A percentile compares a stretch with the other conserved stretches of the same genome.
These are phyloP conservation scores for Closterium sp. DNA, from an alignment of 139 green algal genomes.

Conservation along the genomic window DNA sequence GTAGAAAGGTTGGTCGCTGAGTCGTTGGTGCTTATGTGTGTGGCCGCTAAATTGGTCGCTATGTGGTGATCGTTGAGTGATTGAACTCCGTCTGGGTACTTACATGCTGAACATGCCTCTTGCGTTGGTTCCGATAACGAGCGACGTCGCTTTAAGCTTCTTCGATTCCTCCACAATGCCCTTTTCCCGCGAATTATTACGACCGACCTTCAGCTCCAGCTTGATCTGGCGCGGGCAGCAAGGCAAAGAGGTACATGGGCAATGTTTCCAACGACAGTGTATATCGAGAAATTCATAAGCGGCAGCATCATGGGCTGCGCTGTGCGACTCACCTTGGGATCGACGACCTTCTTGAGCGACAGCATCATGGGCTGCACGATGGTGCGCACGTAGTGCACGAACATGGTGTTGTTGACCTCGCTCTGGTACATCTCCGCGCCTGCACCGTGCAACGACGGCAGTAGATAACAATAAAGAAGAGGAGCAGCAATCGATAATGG, in stretches of 20 bases:
- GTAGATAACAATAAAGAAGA: neutral
- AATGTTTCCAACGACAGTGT: too few relatives aligned
- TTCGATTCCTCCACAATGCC: slow-evolving; percentile 37
- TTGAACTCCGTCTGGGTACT: neutral
- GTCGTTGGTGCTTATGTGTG: too few relatives aligned
- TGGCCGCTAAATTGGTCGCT: too few relatives aligned
- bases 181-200: slow-evolving; percentile 30
- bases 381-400: slow-evolving; percentile 32
- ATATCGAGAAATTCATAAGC: neutral
- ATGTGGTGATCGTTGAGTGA: neutral
- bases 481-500: too few relatives aligned
- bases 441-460: neutral
- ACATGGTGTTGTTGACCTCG: slow-evolving; percentile 43
- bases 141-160: slow-evolving; percentile 22
- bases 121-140: slow-evolving; percentile 16
- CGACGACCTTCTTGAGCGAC: slow-evolving; percentile 29
- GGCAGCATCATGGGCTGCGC: too few relatives aligned
- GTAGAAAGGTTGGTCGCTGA: too few relatives aligned
- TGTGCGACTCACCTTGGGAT: slow-evolving; percentile 10
- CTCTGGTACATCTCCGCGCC: slow-evolving; percentile 39
- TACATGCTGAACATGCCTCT: slow-evolving; percentile 45
- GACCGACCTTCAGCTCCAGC: slow-evolving; percentile 36
- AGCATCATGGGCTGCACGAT: slow-evolving; percentile 41
- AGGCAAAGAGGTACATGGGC: neutral
- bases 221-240: slow-evolving; percentile 20